Base-by-base conservation (phyloP, 257 asterid genomes). In the Solanum virginianum region DNA sequence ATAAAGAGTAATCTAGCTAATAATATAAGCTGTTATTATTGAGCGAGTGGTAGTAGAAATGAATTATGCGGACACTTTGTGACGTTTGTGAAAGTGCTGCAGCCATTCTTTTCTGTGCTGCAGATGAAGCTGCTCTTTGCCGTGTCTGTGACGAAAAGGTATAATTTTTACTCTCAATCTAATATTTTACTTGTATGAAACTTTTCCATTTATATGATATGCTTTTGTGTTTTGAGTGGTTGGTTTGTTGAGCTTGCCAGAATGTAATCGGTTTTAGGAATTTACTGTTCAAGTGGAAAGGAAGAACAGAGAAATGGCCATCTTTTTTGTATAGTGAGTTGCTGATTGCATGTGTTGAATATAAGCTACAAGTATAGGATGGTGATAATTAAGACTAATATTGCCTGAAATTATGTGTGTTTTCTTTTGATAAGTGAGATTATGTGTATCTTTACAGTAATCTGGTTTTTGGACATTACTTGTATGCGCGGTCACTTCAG, bases 101-200 rank as follows among this genome's bases (percentile, higher is more conserved):
- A 60, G 99, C 99, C 70, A 90, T 92, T 87, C 82, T 96, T 59
- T 96, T 96, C 89, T 94, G 99, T 82, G 98, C 99, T 54, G 99
- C 99, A 53, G 99, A 95, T 85, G 99, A 95, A 91, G 99, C 98
- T 83, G 94, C 98, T 81, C 97, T 96, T 20, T 96, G 98, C 81
- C 93, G 91, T 55, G 87, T 95, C 80, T 96, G 99, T 75, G 99
- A 96, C 72, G 93, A 96, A 36, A 91, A 96, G 98, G 99, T 95
- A 1, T 79, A 36, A 15, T 79, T 26, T 79, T 53, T 5, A 24
- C 53, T 17, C 29, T 47, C 53, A 24, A 22, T 22, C 55, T 74
- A n/a, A 72, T 72, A 13, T 26, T 47, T 2, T 47, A 47, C 65
- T 53, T 53, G 0, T 32, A 51, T 26, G 26, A 51, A 77, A 49